Conservation (phyloP, 257 asterid genomes). For the Petrea volubilis region DNA sequence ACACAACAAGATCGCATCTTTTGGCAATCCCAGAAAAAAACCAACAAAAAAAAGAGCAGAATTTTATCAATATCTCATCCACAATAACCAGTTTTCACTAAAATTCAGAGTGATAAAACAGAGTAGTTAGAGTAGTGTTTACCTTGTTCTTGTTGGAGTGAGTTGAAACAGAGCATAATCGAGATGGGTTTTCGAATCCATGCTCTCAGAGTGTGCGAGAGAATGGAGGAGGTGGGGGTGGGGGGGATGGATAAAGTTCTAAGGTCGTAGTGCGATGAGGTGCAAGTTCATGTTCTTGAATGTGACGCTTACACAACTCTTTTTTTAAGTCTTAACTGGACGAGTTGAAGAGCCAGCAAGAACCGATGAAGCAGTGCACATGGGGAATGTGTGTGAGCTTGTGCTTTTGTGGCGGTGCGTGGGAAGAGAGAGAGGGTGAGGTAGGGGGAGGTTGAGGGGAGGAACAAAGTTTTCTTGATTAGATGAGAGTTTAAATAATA, state of each 20-base stretch:
- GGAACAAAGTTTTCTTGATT: constrained; percentile 21
- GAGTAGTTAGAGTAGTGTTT: not conserved
- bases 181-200: constrained; percentile 66
- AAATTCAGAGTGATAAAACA: not conserved
- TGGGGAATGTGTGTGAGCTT: constrained; percentile 47
- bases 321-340: constrained; percentile 54
- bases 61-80: constrained; percentile 19
- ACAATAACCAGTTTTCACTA: not conserved
- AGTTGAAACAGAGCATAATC: constrained; percentile 83
- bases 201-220: constrained; percentile 25
- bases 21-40: constrained; percentile 24
- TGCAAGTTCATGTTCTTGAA: constrained; percentile 39
- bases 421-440: constrained; percentile 22
- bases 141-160: constrained; percentile 94
- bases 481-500: constrained; percentile 7
- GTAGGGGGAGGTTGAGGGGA: constrained; percentile 12
- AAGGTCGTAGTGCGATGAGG: constrained; percentile 14
- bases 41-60: constrained; percentile 23
- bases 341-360: constrained; percentile 69
- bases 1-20: constrained; percentile 86
- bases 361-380: constrained; percentile 69
- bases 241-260: constrained; percentile 8
- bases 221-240: not conserved
- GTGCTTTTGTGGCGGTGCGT: constrained; percentile 11
- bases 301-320: constrained; percentile 37